phyloP scores from a whole-genome alignment of 2,329 filamentous ascomycete genomes.

The Fusarium scirpi region DNA sequence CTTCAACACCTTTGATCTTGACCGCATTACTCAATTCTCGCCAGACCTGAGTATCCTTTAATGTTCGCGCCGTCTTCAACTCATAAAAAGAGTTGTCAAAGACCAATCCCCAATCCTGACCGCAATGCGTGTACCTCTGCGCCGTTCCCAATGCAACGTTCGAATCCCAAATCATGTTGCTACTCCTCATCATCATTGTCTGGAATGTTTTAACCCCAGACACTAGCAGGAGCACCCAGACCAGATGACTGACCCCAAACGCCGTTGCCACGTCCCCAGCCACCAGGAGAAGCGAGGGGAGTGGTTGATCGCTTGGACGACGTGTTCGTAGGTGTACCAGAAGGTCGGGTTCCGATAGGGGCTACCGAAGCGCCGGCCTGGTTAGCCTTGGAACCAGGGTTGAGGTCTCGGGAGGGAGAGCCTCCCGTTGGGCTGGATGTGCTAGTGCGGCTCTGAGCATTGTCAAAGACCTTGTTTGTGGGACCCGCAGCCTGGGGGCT shows the following conservation, averaged over 20 bases:
- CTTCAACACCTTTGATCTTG: constrained; percentile 38
- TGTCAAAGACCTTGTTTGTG: constrained; percentile 71
- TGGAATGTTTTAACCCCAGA: constrained; percentile 79
- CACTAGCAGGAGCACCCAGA: constrained; percentile 88
- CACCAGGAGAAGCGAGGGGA: constrained; percentile 86
- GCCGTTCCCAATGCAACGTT: constrained; percentile 47
- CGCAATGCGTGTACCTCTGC: constrained; percentile 45
- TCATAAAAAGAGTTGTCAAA: constrained; percentile 20
- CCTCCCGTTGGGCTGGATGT: constrained; percentile 84
- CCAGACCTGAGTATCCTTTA: constrained; percentile 37
- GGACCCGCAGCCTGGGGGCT: constrained; percentile 77
- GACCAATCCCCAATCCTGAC: constrained; percentile 26
- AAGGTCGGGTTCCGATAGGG: constrained; percentile 91
- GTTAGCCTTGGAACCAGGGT: constrained; percentile 64
- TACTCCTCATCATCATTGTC: constrained; percentile 5
- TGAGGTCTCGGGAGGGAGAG: constrained; percentile 78
- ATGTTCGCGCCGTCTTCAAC: constrained; percentile 20
- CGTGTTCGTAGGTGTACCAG: constrained; percentile 63
- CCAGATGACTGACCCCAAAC: constrained; percentile 88
- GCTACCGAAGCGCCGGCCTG: constrained; percentile 76
- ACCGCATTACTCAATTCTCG: constrained; percentile 37
- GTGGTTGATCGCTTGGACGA: constrained; percentile 85
- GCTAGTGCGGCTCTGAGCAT: constrained; percentile 78
- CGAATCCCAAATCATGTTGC: constrained; percentile 30
- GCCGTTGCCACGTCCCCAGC: constrained; percentile 83